Base-by-base conservation (phyloP, 1,139 yeast species). In the Yamadazyma sp. region DNA sequence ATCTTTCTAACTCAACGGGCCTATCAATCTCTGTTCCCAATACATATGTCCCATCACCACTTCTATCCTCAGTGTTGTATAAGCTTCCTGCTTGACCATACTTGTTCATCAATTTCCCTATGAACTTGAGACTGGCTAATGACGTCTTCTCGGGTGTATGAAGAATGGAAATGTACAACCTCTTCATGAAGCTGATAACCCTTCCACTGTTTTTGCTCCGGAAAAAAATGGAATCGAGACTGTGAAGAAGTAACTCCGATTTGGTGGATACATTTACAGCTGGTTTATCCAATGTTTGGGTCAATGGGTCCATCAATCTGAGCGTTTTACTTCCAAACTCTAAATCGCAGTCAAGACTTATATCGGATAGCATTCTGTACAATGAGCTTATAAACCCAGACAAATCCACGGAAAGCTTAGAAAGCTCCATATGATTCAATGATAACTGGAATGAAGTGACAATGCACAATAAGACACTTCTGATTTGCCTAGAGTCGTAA, bases 101-200 rank as follows among this genome's bases (percentile, higher is more conserved):
- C 57, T 87, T 76, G 38, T 79, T 79, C 58, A 79, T 73, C 47
- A 92, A 69, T 53, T 87, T 87, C 26, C 88, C 94, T 35, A 89
- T 57, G 47, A 91, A 84, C 55, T 86, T 85, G 39, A 89, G 66
- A 0, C 81, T 62, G 0, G 96, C 95, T 51, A 87, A 70, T 0
- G 88, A 68, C 0, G 97, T 82, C 62, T 87, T 88, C 59, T 92
- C 98, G 2, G 98, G 98, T 15, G 89, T 73, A 42, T 89, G 87
- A 38, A 86, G 69, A 38, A 80, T 58, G 14, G 79, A 62, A 54
- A 82, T 73, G 43, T 88, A 82, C 28, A 92, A 60, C 48, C 96
- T 70, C 59, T 92, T 92, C 14, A 88, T 79, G 60, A 91, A 91
- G 1, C 96, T 89, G 34, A 86, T 67, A 7, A 95, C 88, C 49